Conservation (phyloP, 2,329 filamentous ascomycete genomes). For the Trematosphaeria pertusa region DNA sequence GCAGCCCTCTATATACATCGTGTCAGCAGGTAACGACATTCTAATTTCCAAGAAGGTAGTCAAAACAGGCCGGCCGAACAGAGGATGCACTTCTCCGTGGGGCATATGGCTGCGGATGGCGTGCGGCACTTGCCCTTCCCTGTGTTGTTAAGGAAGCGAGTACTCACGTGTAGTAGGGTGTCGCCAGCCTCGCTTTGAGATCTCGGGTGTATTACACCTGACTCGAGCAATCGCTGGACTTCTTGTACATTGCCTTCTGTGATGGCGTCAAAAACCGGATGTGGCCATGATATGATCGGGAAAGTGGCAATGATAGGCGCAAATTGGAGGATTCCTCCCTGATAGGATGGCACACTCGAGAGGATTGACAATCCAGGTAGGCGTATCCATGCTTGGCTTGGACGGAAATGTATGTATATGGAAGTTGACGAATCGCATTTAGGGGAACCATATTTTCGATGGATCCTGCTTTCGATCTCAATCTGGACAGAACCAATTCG, state of each 20-base stretch:
- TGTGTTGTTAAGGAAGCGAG: not conserved
- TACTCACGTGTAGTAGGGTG: not conserved
- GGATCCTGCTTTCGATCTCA: not conserved
- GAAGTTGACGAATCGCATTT: not conserved
- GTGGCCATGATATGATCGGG: not conserved
- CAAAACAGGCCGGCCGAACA: not conserved
- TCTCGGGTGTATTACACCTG: not conserved
- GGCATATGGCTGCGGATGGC: not conserved
- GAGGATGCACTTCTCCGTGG: not conserved
- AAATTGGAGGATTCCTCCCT: not conserved
- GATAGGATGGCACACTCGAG: not conserved
- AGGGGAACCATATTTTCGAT: not conserved
- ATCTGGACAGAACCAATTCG: not conserved
- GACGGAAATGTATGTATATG: conserved; percentile 3
- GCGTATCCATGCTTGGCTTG: conserved; percentile 1
- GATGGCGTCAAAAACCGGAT: not conserved
- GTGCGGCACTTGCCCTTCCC: no score
- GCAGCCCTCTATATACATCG: no score
- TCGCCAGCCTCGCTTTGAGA: not conserved
- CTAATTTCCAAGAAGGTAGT: not conserved
- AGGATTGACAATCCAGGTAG: not conserved
- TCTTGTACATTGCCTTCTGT: not conserved
- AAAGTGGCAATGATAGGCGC: not conserved
- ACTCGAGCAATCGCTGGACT: not conserved
- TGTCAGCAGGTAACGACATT: not conserved